Percentiles rank a stretch among this genome's conserved stretches.
Conservation (phyloP, 2,329 filamentous ascomycete genomes). For the Epichloe bromicola region DNA sequence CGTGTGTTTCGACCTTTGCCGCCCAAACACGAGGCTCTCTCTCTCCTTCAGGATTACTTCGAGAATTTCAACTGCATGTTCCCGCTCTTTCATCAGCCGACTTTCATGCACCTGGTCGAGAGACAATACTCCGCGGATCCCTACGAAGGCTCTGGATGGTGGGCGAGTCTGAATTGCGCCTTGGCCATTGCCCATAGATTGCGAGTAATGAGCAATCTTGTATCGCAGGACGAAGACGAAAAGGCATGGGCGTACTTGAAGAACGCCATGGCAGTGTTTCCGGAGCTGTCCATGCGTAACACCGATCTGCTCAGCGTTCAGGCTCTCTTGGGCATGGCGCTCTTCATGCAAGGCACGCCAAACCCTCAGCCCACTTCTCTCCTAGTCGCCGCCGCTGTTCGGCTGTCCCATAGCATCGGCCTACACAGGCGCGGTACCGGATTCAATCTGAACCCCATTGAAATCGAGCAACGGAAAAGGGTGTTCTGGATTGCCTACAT, state of each 20-base stretch:
- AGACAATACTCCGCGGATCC: slow-evolving; percentile 86
- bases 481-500: slow-evolving; percentile 56
- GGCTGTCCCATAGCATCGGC: slow-evolving; percentile 85
- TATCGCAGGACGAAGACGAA: slow-evolving; percentile 80
- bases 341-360: slow-evolving; percentile 91
- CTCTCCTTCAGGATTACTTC: slow-evolving; percentile 85
- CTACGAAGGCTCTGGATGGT: slow-evolving; percentile 94
- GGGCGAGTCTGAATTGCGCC: slow-evolving; percentile 90
- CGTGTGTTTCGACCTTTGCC: slow-evolving; percentile 75
- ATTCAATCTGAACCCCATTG: slow-evolving; percentile 85
- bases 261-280: slow-evolving; percentile 87
- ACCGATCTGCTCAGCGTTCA: slow-evolving; percentile 92
- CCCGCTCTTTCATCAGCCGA: slow-evolving; percentile 91
- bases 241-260: slow-evolving; percentile 95
- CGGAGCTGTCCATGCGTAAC: slow-evolving; percentile 89
- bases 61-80: slow-evolving; percentile 99
- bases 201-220: slow-evolving; percentile 88
- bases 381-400: slow-evolving; percentile 78
- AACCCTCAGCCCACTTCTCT: slow-evolving; percentile 93
- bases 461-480: slow-evolving; percentile 73
- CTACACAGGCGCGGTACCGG: slow-evolving; percentile 86
- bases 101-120: slow-evolving; percentile 95
- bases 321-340: slow-evolving; percentile 79
- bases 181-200: slow-evolving; percentile 87
- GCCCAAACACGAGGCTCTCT: slow-evolving; percentile 74